Conservation (phyloP, 1,284 basidiomycete genomes). For the Cryptococcus sp. region DNA sequence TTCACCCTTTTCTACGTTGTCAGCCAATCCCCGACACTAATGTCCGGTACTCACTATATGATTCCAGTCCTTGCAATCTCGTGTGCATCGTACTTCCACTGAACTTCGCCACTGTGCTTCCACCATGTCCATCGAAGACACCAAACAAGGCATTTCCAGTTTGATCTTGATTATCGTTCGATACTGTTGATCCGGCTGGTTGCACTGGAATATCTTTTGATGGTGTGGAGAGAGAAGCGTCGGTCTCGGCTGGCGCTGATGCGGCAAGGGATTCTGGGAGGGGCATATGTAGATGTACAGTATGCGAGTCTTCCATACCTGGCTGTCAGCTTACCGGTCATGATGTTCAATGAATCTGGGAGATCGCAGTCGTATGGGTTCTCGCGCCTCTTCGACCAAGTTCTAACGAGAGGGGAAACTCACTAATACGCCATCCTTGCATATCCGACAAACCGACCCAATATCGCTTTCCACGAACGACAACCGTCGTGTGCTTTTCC, state of each 20-base stretch:
- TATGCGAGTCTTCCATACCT: constrained; percentile 96
- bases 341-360: neutral
- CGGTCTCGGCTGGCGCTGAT: constrained; percentile 1
- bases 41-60: constrained; percentile 60
- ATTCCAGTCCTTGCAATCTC: constrained; percentile 66
- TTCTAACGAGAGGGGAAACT: constrained; percentile 48
- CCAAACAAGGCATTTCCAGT: constrained; percentile 73
- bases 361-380: neutral
- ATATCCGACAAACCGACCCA: constrained; percentile 87
- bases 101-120: constrained; percentile 82
- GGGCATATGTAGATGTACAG: constrained; percentile 61
- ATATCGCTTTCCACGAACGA: constrained; percentile 67
- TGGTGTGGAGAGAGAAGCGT: neutral
- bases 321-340: neutral
- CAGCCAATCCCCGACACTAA: too few relatives aligned
- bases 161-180: constrained; percentile 54
- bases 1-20: constrained; percentile 52
- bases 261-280: constrained; percentile 14
- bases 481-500: constrained; percentile 76
- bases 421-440: constrained; percentile 99
- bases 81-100: constrained; percentile 85
- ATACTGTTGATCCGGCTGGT: constrained; percentile 44
- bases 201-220: constrained; percentile 52
- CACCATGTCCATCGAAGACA: constrained; percentile 98
- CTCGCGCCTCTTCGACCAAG: neutral